These are phyloP conservation scores for Komagataella ulmi DNA, from an alignment of 805 yeast species.

Conservation along the genomic window DNA sequence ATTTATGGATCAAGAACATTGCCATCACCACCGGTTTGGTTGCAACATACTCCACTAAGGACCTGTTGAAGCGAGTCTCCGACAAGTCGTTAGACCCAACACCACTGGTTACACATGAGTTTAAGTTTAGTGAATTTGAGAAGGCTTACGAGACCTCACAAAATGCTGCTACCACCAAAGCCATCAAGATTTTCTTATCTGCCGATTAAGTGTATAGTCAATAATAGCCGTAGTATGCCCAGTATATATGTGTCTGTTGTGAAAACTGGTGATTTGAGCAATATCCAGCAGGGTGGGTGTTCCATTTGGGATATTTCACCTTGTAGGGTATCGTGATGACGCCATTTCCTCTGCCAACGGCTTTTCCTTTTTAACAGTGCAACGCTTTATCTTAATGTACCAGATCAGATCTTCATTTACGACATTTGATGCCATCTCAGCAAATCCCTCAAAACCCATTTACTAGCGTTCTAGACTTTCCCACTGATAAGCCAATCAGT, in stretches of 20 bases:
- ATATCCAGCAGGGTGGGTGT: no score
- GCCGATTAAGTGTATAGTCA: not conserved
- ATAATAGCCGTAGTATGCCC: not conserved
- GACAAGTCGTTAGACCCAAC: constrained; percentile 29
- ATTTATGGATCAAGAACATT: constrained; percentile 31
- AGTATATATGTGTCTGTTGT: no score
- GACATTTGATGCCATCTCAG: not conserved
- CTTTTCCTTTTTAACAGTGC: not conserved
- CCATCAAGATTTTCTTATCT: constrained; percentile 33
- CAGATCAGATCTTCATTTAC: not conserved
- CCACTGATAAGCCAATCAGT: not conserved
- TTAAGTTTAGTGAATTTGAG: constrained; percentile 36
- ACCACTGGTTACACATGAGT: constrained; percentile 45
- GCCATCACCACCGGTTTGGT: constrained; percentile 35
- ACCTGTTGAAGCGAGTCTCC: constrained; percentile 21
- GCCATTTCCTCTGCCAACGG: not conserved
- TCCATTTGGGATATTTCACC: not conserved
- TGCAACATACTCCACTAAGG: constrained; percentile 28
- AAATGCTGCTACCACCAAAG: constrained; percentile 38
- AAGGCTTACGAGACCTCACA: constrained; percentile 48
- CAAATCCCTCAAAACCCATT: not conserved
- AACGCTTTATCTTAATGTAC: not conserved
- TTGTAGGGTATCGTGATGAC: not conserved
- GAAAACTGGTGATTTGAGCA: no score
- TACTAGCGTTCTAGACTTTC: not conserved